These are phyloP conservation scores for Pyrenochaeta sp. DNA, from an alignment of 2,329 filamentous ascomycete genomes.

Conservation along the genomic window DNA sequence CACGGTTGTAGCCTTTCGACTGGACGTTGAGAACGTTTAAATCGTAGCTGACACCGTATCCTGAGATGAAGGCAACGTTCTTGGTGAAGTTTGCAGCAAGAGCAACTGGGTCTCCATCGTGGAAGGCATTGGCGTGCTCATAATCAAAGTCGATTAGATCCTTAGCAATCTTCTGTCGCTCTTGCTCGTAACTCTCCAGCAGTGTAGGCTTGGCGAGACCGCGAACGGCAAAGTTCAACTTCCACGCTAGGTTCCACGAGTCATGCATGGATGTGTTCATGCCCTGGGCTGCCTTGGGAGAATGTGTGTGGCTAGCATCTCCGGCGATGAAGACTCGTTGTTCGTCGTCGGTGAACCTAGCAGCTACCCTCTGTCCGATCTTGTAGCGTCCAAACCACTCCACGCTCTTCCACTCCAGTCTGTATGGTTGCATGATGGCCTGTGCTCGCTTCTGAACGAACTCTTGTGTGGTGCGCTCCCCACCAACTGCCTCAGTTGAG, in stretches of 20 bases:
- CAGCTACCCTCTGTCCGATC: conserved; percentile 59
- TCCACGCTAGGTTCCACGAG: conserved; percentile 56
- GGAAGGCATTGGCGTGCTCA: conserved; percentile 61
- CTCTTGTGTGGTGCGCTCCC: conserved; percentile 61
- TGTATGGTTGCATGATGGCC: conserved; percentile 57
- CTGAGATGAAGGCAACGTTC: conserved; percentile 77
- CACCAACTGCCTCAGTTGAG: conserved; percentile 40
- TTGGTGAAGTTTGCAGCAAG: conserved; percentile 74
- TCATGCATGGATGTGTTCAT: conserved; percentile 59
- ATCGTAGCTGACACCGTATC: conserved; percentile 73
- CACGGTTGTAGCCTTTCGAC: conserved; percentile 61
- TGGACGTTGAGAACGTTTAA: conserved; percentile 69
- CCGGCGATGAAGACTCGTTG: conserved; percentile 59
- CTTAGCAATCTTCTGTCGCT: conserved; percentile 54
- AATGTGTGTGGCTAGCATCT: conserved; percentile 56
- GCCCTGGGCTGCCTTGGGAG: conserved; percentile 54
- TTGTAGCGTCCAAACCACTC: conserved; percentile 63
- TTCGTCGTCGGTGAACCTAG: conserved; percentile 54
- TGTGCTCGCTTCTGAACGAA: conserved; percentile 74
- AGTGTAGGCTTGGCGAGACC: conserved; percentile 50
- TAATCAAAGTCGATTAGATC: conserved; percentile 57
- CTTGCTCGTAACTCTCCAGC: conserved; percentile 52
- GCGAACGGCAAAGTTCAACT: conserved; percentile 52
- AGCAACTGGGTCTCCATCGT: conserved; percentile 68
- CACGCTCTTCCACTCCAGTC: conserved; percentile 55